A percentile compares a stretch with the other conserved stretches of the same genome.
Evolutionary conservation across 208 protist species (phyloP).

Genomic region (Trypanosoma mega): DNA sequence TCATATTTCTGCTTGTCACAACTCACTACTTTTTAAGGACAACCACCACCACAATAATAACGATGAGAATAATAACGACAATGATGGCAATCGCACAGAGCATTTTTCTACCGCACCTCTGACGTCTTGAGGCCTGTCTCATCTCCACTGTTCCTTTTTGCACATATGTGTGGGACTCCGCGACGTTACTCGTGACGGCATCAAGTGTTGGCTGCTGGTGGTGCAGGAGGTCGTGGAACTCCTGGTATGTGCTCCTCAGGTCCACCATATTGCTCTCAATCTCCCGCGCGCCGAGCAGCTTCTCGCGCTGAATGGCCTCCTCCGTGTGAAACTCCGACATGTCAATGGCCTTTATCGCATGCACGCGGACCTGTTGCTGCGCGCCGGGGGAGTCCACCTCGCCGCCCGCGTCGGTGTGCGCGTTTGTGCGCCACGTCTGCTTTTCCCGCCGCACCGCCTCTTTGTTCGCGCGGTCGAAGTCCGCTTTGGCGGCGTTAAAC

Average conservation of each 20-base stretch:
- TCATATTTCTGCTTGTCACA: not conserved
- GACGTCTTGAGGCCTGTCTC: conserved; percentile 42
- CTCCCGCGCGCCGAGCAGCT: conserved; percentile 59
- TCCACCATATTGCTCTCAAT: conserved; percentile 79
- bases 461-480: conserved; percentile 47
- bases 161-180: conserved; percentile 53
- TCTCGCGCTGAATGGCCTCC: conserved; percentile 73
- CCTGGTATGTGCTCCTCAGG: conserved; percentile 66
- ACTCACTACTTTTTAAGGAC: conserved; percentile 19
- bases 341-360: conserved; percentile 49
- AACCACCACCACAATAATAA: conserved; percentile 48
- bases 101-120: conserved; percentile 63
- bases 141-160: conserved; percentile 61
- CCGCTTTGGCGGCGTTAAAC: conserved; percentile 34
- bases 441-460: conserved; percentile 53
- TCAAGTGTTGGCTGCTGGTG: conserved; percentile 69
- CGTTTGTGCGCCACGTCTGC: conserved; percentile 40
- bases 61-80: conserved; percentile 50
- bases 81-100: conserved; percentile 53
- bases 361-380: conserved; percentile 25
- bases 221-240: conserved; percentile 71
- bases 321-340: conserved; percentile 65
- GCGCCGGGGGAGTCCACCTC: not conserved
- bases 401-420: not conserved
- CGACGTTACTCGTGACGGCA: conserved; percentile 47